Conservation (phyloP, 2,329 filamentous ascomycete species). For the Pestalotiopsis sp. region DNA sequence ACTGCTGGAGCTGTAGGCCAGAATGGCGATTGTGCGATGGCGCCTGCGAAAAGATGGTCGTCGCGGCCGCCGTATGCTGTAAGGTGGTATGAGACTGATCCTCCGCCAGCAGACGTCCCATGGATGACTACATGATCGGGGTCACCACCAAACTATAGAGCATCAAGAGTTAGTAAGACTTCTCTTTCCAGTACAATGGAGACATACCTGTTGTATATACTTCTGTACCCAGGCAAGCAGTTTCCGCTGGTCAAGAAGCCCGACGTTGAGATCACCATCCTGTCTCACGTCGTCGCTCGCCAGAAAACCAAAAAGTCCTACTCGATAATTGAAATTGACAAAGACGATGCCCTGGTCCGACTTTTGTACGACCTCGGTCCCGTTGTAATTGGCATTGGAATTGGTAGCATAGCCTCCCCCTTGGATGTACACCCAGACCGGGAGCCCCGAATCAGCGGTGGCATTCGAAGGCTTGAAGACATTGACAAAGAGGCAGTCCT, state of each 20-base stretch:
- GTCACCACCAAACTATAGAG: slow-evolving; percentile 65
- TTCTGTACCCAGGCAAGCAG: slow-evolving; percentile 68
- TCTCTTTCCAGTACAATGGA: background rate
- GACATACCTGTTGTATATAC: slow-evolving; percentile 45
- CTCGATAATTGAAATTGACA: slow-evolving; percentile 66
- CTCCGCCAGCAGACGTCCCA: slow-evolving; percentile 67
- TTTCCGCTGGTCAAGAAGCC: slow-evolving; percentile 68
- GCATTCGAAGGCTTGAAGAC: slow-evolving; percentile 59
- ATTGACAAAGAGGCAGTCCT: slow-evolving; percentile 70
- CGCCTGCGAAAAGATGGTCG: slow-evolving; percentile 47
- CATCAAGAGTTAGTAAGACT: background rate
- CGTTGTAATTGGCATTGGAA: slow-evolving; percentile 55
- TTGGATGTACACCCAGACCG: slow-evolving; percentile 59
- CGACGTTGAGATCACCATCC: slow-evolving; percentile 55
- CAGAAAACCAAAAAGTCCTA: slow-evolving; percentile 72
- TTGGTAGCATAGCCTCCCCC: slow-evolving; percentile 59
- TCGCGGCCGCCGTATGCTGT: slow-evolving; percentile 51
- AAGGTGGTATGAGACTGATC: slow-evolving; percentile 62
- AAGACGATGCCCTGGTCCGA: background rate
- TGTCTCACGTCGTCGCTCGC: slow-evolving; percentile 53
- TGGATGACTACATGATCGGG: slow-evolving; percentile 66
- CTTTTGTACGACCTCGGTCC: slow-evolving; percentile 60
- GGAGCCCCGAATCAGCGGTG: slow-evolving; percentile 50
- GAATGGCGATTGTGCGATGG: slow-evolving; percentile 47
- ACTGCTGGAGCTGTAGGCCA: slow-evolving; percentile 45